phyloP scores from a whole-genome alignment of 495 filamentous ascomycete species.

The Talaromyces borbonicus region DNA sequence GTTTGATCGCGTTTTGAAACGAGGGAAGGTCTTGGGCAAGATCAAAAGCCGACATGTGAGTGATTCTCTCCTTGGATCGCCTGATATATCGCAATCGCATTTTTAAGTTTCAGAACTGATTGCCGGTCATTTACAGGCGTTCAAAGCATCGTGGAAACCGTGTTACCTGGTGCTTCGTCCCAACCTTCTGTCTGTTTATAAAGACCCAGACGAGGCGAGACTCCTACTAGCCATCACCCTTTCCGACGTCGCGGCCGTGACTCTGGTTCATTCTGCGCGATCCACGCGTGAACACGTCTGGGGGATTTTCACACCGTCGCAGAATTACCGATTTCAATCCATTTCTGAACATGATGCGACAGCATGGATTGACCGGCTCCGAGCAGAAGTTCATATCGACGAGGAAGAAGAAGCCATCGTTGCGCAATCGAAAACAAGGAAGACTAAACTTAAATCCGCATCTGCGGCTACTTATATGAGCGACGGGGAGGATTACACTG shows the following conservation, averaged over 20 bases:
- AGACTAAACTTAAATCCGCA: conserved; percentile 15
- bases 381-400: conserved; percentile 67
- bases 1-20: conserved; percentile 86
- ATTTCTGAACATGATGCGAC: conserved; percentile 61
- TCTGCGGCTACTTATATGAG: conserved; percentile 16
- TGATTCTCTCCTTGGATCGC: conserved; percentile 7
- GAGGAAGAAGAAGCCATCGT: conserved; percentile 78
- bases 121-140: conserved; percentile 13
- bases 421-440: conserved; percentile 40
- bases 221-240: conserved; percentile 79
- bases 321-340: conserved; percentile 85
- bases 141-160: conserved; percentile 65
- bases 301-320: conserved; percentile 83
- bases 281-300: conserved; percentile 72
- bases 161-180: conserved; percentile 86
- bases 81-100: too few relatives aligned
- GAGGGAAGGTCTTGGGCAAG: conserved; percentile 73
- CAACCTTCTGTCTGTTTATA: conserved; percentile 92
- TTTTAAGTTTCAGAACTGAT: too few relatives aligned
- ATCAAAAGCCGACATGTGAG: conserved; percentile 88
- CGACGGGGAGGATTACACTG: conserved; percentile 2
- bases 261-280: conserved; percentile 78
- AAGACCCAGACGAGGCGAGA: conserved; percentile 78
- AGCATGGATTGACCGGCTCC: conserved; percentile 80
- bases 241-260: conserved; percentile 84